Evolutionary conservation across 768 basidiomycete genomes (phyloP), one percentile per base, ranked within the genome.

Genomic region (Lentinula sp.): DNA sequence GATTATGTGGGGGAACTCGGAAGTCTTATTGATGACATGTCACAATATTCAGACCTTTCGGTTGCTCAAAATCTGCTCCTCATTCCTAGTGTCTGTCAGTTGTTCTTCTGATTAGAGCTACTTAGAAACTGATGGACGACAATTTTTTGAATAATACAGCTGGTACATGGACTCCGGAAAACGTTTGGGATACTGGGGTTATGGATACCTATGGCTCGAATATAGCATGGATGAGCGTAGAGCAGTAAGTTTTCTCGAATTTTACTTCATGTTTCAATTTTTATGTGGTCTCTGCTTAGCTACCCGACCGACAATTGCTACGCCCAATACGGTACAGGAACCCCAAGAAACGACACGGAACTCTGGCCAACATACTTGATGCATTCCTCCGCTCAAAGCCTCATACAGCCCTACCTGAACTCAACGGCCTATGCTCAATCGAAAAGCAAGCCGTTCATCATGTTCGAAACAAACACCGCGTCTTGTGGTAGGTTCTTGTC

Each of bases 341-440:
- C 69, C 34, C 66, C 71, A 37, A 64, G 64, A 45, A 71, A 77
- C 61, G 80, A 80, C 6, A 84, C 84, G 64, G 67, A 69, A 13
- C 68, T 76, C 16, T 83, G 91, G 67, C 70, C 78, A 1, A 62
- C 65, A 9, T 92, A 83, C 70, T 77, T 92, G 40, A 82, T 75
- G 34, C 91, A 93, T 68, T 73, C 78, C 2, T 72, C 81, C 7
- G 81, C 81, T 3, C 70, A 76, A 21, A 66, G 66, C 35, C 74
- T 91, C 18, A 78, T 85, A n/a, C 51, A 63, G 1, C 74, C 75
- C 5, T 93, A 90, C 69, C 65, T 80, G 13, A 74, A 75, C 55
- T 79, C 83, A 0, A 75, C 81, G 1, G 63, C 64, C 57, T 75
- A 75, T 16, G 83, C 84, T 0, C 74, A 59, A 23, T 9, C 32